Percentiles rank a stretch among this genome's conserved stretches.
Conservation (phyloP, 768 basidiomycete species). For the Cystobasidium onofrii region DNA sequence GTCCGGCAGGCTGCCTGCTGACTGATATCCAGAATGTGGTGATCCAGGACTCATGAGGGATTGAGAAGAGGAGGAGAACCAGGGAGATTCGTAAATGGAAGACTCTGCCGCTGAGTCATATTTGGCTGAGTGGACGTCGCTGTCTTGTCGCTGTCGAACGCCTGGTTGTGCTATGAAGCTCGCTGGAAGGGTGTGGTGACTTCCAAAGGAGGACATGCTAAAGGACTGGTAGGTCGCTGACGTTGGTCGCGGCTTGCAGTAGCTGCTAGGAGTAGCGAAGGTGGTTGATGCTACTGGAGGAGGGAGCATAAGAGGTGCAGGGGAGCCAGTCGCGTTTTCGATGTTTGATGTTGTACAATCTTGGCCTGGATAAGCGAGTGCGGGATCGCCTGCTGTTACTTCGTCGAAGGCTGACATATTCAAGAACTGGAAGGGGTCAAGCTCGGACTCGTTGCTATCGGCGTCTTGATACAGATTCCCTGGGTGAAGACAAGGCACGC, state of each 20-base stretch:
- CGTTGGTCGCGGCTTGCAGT: not conserved
- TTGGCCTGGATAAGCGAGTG: not conserved
- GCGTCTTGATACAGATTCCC: no score
- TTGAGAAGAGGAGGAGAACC: conserved; percentile 1
- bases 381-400: not conserved
- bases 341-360: not conserved
- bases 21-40: conserved; percentile 4
- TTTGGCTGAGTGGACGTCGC: not conserved
- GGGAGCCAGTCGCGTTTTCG: not conserved
- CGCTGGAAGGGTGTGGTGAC: not conserved
- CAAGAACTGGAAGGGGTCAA: not conserved
- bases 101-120: conserved; percentile 3
- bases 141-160: not conserved
- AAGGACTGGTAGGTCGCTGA: not conserved
- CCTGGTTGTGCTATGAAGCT: not conserved
- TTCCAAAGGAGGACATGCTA: not conserved
- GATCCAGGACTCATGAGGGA: not conserved
- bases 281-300: not conserved
- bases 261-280: not conserved
- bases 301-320: not conserved
- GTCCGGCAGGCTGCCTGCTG: not conserved
- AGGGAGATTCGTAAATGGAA: not conserved
- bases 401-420: conserved; percentile 4
- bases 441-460: not conserved
- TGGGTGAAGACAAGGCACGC: no score